phyloP scores from a whole-genome alignment of 208 protist genomes.

The Phytomonas sp. region DNA sequence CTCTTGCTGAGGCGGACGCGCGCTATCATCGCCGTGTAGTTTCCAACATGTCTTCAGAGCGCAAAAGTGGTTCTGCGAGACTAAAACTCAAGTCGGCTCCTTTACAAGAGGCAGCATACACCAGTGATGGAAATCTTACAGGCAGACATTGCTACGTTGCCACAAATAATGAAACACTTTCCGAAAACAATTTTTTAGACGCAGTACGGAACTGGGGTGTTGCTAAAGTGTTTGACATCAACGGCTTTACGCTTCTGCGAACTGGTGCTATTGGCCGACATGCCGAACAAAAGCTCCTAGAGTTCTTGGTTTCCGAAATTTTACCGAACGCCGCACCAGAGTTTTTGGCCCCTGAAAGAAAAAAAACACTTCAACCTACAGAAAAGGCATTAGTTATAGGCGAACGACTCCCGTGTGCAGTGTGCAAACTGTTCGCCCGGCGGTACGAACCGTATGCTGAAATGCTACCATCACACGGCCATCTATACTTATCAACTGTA shows the following conservation, averaged over 20 bases:
- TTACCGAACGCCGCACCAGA: constrained; percentile 6
- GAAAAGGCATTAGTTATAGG: constrained; percentile 29
- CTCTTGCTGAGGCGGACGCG: constrained; percentile 20
- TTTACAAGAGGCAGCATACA: neutral
- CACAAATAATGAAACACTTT: constrained; percentile 38
- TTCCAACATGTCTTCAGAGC: neutral
- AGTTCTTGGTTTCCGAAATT: constrained; percentile 15
- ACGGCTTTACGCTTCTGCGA: constrained; percentile 21
- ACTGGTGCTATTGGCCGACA: constrained; percentile 25
- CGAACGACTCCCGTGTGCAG: constrained; percentile 34
- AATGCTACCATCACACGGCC: constrained; percentile 38
- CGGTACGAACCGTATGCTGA: constrained; percentile 19
- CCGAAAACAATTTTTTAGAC: constrained; percentile 12
- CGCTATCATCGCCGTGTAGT: neutral
- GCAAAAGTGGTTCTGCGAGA: neutral
- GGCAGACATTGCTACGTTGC: constrained; percentile 32
- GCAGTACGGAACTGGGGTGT: constrained; percentile 25
- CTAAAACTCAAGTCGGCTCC: neutral
- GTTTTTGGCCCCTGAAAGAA: neutral
- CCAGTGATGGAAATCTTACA: neutral
- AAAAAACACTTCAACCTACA: neutral
- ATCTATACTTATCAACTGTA: constrained; percentile 32
- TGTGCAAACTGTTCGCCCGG: constrained; percentile 28
- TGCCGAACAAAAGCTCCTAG: constrained; percentile 39
- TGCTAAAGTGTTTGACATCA: constrained; percentile 29